Evolutionary conservation across 1,139 yeast genomes (phyloP).

Genomic region (Hansenula sp.): DNA sequence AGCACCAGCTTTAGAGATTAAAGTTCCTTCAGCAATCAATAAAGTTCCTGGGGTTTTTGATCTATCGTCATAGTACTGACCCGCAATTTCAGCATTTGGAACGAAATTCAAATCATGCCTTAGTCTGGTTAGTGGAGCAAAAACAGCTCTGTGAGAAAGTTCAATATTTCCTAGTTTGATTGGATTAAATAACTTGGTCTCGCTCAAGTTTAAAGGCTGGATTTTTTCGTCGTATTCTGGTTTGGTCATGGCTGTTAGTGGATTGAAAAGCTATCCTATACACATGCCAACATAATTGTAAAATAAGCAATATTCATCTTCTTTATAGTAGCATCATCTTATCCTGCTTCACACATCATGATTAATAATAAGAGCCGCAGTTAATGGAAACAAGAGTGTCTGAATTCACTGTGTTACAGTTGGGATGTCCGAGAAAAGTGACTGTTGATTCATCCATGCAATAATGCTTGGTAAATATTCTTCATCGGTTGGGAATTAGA

Average conservation of each 20-base stretch:
- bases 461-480: too few species aligned
- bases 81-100: constrained; percentile 40
- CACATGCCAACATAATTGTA: too few species aligned
- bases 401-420: too few species aligned
- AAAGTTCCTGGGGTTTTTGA: constrained; percentile 47
- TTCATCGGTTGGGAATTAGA: too few species aligned
- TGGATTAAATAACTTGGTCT: constrained; percentile 37
- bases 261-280: too few species aligned
- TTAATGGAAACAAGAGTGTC: too few species aligned
- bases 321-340: too few species aligned
- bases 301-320: too few species aligned
- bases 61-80: constrained; percentile 49
- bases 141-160: constrained; percentile 33
- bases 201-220: background rate
- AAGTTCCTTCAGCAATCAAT: constrained; percentile 37
- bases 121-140: constrained; percentile 45
- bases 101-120: constrained; percentile 36
- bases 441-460: too few species aligned
- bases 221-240: background rate
- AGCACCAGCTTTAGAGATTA: constrained; percentile 27
- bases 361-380: too few species aligned
- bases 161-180: constrained; percentile 36
- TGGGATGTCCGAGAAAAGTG: too few species aligned
- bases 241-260: constrained; percentile 3
- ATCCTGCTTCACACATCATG: too few species aligned